Evolutionary conservation across 345 rosid genomes (phyloP).

Genomic region (Citrus unshiu): DNA sequence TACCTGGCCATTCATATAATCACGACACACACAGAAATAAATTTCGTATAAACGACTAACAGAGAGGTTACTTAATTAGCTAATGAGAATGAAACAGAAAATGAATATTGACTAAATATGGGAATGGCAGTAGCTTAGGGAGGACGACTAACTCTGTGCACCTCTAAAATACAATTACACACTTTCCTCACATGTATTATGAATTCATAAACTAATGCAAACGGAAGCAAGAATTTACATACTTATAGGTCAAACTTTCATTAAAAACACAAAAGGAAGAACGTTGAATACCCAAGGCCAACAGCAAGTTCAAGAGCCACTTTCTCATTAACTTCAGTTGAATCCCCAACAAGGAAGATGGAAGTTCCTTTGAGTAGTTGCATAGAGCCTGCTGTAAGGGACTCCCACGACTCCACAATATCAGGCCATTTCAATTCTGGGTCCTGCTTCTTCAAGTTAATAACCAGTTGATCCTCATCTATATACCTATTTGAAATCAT

Average conservation of each 20-base stretch:
- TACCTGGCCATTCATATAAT: not conserved
- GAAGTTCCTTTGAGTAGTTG: conserved; percentile 87
- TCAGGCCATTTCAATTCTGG: conserved; percentile 88
- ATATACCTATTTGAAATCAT: conserved; percentile 51
- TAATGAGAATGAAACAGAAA: not conserved
- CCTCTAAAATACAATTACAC: no score
- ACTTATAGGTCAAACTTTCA: not conserved
- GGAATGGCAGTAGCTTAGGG: not conserved
- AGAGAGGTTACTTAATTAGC: not conserved
- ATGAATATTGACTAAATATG: not conserved
- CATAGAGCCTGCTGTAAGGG: conserved; percentile 66
- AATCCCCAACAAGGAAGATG: conserved; percentile 67
- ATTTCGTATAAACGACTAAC: not conserved
- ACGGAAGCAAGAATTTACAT: not conserved
- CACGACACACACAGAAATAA: not conserved
- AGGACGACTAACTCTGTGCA: not conserved
- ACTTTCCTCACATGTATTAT: no score
- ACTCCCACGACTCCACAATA: conserved; percentile 87
- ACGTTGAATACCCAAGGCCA: conserved; percentile 63
- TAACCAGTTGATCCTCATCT: conserved; percentile 77
- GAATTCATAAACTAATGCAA: not conserved
- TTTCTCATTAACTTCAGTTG: conserved; percentile 70
- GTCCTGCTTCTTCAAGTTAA: conserved; percentile 81
- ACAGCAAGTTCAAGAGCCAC: conserved; percentile 77
- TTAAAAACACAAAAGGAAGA: not conserved